Evolutionary conservation across 208 protist species (phyloP), one percentile per base, ranked within the genome.

Genomic region (Acanthamoeba comandoni): DNA sequence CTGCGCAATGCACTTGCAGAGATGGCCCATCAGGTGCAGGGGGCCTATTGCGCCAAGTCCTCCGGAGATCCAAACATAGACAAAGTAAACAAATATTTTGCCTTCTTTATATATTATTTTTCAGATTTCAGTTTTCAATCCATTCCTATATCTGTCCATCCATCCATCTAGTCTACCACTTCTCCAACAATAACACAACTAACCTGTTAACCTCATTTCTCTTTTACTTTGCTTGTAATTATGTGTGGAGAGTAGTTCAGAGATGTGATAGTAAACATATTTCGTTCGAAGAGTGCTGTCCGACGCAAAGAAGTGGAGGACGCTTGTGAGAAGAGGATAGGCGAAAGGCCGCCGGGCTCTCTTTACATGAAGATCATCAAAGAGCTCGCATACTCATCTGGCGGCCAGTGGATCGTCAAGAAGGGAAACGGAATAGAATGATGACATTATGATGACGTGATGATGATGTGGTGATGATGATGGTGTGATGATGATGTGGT

Each of bases 371-470:
- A 60, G 39, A 35, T 82, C n/a, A 82, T 82, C 52, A 82, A 82
- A 53, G 73, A 82, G 49, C 73, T 82, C 73, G 73, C 26, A 48
- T 82, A 82, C 22, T 5, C 26, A 2, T 15, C 15, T 11, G 24
- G 73, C 12, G 73, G 73, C 2, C 73, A 82, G 49, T 82, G 73
- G 73, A 82, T 82, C 73, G 57, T 82, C 15, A 82, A 82, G 49
- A 82, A 82, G 73, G 73, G 73, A 19, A 82, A 82, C 22, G 73
- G 51, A 9, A 55, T 55, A 9, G 39, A 60, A 8, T 17, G 11
- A 15, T 60, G 22, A 82, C n/a, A n/a, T n/a, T n/a, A n/a, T n/a
- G n/a, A n/a, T n/a, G n/a, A n/a, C n/a, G n/a, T n/a, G n/a, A n/a
- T n/a, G n/a, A n/a, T n/a, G n/a, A n/a, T n/a, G n/a, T n/a, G n/a